These are phyloP conservation scores for Arxiozyma heterogenica DNA, from an alignment of 1,139 yeast species.

Conservation along the genomic window DNA sequence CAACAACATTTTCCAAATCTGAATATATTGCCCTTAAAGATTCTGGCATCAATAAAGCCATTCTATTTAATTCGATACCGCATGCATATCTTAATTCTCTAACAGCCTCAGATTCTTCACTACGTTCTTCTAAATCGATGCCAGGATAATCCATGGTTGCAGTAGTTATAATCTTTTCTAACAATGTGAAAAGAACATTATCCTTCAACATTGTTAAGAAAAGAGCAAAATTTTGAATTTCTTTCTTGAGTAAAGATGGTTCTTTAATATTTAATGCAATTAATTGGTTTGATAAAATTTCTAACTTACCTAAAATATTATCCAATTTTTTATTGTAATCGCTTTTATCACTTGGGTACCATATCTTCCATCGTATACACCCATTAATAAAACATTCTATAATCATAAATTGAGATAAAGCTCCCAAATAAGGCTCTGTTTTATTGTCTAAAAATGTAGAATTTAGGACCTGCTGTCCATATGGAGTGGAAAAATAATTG, in stretches of 20 bases:
- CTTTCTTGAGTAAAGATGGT: constrained; percentile 73
- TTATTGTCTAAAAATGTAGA: constrained; percentile 46
- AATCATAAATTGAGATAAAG: constrained; percentile 73
- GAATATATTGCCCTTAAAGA: constrained; percentile 69
- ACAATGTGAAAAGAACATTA: constrained; percentile 68
- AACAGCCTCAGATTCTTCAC: constrained; percentile 70
- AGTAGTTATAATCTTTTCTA: constrained; percentile 79
- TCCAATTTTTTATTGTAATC: constrained; percentile 54
- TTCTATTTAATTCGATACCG: constrained; percentile 87
- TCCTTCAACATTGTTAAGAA: constrained; percentile 88
- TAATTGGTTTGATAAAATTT: constrained; percentile 67
- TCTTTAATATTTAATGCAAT: constrained; percentile 68
- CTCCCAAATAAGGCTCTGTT: constrained; percentile 62
- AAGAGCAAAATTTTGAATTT: constrained; percentile 89
- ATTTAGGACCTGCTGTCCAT: constrained; percentile 58
- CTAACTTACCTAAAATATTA: constrained; percentile 54
- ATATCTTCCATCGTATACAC: constrained; percentile 90
- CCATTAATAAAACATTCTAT: constrained; percentile 90
- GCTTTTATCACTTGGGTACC: constrained; percentile 51
- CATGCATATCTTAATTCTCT: constrained; percentile 85
- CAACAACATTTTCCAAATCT: constrained; percentile 75
- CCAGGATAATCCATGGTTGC: constrained; percentile 77
- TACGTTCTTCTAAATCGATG: constrained; percentile 44
- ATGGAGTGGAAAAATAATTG: constrained; percentile 60
- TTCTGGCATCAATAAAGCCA: constrained; percentile 92